These are phyloP conservation scores for Saturnispora halmiae DNA, from an alignment of 805 yeast genomes.

Conservation along the genomic window DNA sequence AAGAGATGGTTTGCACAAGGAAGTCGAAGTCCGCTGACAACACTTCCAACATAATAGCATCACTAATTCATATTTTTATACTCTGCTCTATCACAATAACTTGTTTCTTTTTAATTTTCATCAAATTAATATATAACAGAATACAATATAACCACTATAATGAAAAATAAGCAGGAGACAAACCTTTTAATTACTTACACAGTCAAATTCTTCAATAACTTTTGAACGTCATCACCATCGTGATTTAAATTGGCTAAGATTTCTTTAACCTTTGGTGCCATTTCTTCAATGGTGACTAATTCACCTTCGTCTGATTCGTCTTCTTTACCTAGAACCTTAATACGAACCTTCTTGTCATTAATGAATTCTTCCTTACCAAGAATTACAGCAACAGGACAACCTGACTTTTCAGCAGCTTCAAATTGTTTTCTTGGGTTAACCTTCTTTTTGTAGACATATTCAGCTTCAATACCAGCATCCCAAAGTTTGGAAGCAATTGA, in stretches of 20 bases:
- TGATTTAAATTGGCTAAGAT: constrained; percentile 32
- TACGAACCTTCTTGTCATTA: constrained; percentile 69
- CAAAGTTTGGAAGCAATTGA: constrained; percentile 70
- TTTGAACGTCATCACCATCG: constrained; percentile 55
- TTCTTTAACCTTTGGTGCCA: constrained; percentile 40
- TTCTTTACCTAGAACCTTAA: constrained; percentile 84
- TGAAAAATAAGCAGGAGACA: too few relatives aligned
- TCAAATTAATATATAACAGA: too few relatives aligned
- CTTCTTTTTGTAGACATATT: constrained; percentile 85
- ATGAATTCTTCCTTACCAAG: constrained; percentile 86
- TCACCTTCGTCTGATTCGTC: constrained; percentile 76
- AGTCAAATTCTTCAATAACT: constrained; percentile 36
- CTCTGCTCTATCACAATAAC: too few relatives aligned
- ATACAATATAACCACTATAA: too few relatives aligned
- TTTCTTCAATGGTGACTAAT: constrained; percentile 51
- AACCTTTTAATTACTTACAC: neutral
- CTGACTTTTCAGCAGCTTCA: constrained; percentile 93
- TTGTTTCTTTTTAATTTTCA: too few relatives aligned
- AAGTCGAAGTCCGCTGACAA: constrained; percentile 8
- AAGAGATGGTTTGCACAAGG: constrained; percentile 34
- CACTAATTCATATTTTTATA: too few relatives aligned
- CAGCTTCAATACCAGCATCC: constrained; percentile 84
- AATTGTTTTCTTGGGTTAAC: constrained; percentile 94
- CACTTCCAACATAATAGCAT: too few relatives aligned
- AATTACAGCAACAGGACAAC: constrained; percentile 84